phyloP scores from a whole-genome alignment of 345 rosid genomes.

The Alliaria petiolata region DNA sequence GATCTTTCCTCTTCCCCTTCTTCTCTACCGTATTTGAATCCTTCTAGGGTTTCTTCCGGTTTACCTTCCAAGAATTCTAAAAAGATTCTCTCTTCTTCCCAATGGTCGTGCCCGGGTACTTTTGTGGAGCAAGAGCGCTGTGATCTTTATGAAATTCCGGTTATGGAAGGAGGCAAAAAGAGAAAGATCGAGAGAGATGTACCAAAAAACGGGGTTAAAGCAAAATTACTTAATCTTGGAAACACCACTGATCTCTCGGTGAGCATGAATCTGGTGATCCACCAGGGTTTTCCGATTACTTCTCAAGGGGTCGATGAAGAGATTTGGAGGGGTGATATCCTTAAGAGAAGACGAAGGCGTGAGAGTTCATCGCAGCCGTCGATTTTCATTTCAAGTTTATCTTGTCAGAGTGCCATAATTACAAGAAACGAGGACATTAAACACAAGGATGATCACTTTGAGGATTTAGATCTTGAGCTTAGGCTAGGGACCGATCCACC shows the following conservation, averaged over 20 bases:
- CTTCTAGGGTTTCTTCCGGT: constrained; percentile 53
- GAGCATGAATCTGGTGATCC: constrained; percentile 64
- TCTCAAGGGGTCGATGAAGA: constrained; percentile 31
- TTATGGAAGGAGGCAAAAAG: constrained; percentile 37
- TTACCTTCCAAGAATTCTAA: constrained; percentile 24
- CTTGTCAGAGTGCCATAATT: constrained; percentile 33
- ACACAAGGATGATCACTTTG: constrained; percentile 39
- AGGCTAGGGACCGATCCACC: constrained; percentile 66
- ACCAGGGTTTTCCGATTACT: constrained; percentile 37
- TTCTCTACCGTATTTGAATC: constrained; percentile 22
- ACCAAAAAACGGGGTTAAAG: constrained; percentile 28
- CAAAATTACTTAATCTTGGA: constrained; percentile 35
- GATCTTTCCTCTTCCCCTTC: constrained; percentile 34
- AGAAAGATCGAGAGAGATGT: constrained; percentile 24
- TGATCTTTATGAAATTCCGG: constrained; percentile 29
- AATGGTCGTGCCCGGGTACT: constrained; percentile 24
- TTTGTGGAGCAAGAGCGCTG: constrained; percentile 16
- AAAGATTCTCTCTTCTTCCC: constrained; percentile 25
- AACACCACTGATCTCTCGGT: constrained; percentile 44
- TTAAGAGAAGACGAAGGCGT: constrained; percentile 53
- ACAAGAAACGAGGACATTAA: constrained; percentile 35
- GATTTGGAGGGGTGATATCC: constrained; percentile 16
- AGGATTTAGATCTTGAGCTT: constrained; percentile 93
- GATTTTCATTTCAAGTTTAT: constrained; percentile 39
- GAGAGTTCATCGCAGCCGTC: constrained; percentile 43